Percentiles rank a stretch among this genome's conserved stretches.
Conservation (phyloP, 306 rosid genomes). For the Hippophae rhamnoides region DNA sequence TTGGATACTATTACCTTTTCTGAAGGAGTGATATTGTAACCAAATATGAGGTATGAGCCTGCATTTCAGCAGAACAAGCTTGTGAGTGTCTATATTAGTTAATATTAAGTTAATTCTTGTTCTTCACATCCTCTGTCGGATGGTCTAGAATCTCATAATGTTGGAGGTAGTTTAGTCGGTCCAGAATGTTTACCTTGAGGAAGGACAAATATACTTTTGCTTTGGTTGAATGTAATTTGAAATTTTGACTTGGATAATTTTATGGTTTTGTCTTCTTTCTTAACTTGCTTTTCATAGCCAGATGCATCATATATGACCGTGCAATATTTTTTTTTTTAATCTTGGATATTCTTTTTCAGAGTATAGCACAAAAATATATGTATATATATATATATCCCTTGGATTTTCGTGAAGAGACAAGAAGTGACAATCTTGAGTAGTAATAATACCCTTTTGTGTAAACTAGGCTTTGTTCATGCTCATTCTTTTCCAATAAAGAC, state of each 20-base stretch:
- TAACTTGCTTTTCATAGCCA: slow-evolving; percentile 9
- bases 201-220: slow-evolving; percentile 26
- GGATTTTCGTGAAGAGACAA: no score
- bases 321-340: background rate
- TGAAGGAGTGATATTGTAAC: slow-evolving; percentile 9
- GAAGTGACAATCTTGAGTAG: no score
- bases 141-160: slow-evolving; percentile 38
- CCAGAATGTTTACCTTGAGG: slow-evolving; percentile 8
- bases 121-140: slow-evolving; percentile 41
- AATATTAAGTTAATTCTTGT: slow-evolving; percentile 34
- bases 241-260: slow-evolving; percentile 35
- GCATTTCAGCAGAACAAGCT: slow-evolving; percentile 18
- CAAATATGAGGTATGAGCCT: slow-evolving; percentile 24
- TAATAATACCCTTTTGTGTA: no score
- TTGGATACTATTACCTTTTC: slow-evolving; percentile 50
- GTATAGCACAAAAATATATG: no score
- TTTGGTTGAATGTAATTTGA: slow-evolving; percentile 32
- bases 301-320: background rate
- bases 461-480: no score
- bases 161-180: slow-evolving; percentile 29
- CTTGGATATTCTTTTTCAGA: no score
- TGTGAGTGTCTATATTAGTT: slow-evolving; percentile 29
- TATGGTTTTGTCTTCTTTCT: slow-evolving; percentile 19
- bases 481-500: no score
- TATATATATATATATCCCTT: no score